Conservation (phyloP, 345 rosid genomes). For the Gossypium longicalyx region DNA sequence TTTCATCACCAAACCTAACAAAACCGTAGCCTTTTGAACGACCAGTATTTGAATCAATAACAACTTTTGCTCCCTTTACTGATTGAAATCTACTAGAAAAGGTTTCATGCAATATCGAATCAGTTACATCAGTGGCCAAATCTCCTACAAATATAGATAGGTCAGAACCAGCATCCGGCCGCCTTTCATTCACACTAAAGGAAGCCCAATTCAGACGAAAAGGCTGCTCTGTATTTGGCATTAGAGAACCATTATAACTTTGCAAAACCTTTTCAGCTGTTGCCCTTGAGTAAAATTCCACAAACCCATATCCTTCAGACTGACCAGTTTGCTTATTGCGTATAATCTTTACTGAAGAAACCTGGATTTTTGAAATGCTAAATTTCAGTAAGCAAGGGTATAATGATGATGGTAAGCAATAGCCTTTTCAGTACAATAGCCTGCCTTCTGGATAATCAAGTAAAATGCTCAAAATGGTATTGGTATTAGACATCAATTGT, state of each 20-base stretch:
- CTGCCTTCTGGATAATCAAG: neutral
- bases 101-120: slow-evolving; percentile 64
- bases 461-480: neutral
- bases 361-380: slow-evolving; percentile 35
- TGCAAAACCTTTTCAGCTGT: slow-evolving; percentile 84
- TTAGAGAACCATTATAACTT: slow-evolving; percentile 56
- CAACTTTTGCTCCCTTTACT: slow-evolving; percentile 92
- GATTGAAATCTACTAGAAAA: slow-evolving; percentile 71
- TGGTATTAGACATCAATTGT: neutral
- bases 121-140: slow-evolving; percentile 94
- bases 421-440: neutral
- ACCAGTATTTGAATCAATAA: slow-evolving; percentile 79
- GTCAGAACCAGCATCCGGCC: slow-evolving; percentile 66
- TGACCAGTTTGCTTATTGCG: slow-evolving; percentile 89
- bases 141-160: slow-evolving; percentile 94
- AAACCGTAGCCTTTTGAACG: slow-evolving; percentile 93
- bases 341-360: slow-evolving; percentile 71
- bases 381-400: slow-evolving; percentile 9
- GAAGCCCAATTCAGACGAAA: slow-evolving; percentile 96
- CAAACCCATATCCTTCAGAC: slow-evolving; percentile 88
- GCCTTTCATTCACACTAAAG: slow-evolving; percentile 72
- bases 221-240: slow-evolving; percentile 87
- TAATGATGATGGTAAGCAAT: neutral
- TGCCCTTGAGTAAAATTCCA: slow-evolving; percentile 74
- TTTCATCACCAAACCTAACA: slow-evolving; percentile 92